These are phyloP conservation scores for Colletotrichum zoysiae DNA, from an alignment of 2,329 filamentous ascomycete genomes.

Conservation along the genomic window DNA sequence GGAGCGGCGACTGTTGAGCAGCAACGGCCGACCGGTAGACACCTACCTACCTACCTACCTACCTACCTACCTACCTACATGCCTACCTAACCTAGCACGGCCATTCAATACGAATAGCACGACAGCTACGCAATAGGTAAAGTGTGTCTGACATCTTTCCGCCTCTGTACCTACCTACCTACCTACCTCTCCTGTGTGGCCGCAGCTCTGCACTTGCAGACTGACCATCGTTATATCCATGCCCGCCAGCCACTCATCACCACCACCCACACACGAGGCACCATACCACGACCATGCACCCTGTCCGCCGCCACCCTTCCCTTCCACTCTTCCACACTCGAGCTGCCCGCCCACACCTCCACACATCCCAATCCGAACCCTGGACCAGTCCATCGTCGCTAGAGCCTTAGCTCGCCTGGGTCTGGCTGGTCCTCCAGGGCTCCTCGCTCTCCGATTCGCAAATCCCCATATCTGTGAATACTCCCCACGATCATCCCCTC, in stretches of 20 bases:
- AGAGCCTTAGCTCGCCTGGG: slow-evolving; percentile 24
- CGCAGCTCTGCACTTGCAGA: neutral
- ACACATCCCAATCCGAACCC: slow-evolving; percentile 15
- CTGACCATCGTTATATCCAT: too few relatives aligned
- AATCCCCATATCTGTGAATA: slow-evolving; percentile 36
- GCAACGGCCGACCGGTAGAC: neutral
- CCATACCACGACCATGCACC: slow-evolving; percentile 1
- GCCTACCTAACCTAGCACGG: neutral
- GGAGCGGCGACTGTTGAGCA: slow-evolving; percentile 7
- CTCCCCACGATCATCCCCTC: slow-evolving; percentile 39
- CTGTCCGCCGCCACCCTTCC: neutral
- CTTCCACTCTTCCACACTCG: neutral
- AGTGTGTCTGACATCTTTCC: neutral
- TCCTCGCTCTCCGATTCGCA: slow-evolving; percentile 34
- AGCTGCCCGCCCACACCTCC: slow-evolving; percentile 10
- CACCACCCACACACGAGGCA: too few relatives aligned
- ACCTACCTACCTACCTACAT: neutral
- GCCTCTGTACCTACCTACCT: neutral
- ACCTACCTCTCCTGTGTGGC: neutral
- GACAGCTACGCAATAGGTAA: too few relatives aligned
- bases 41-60: neutral
- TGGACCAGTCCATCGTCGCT: slow-evolving; percentile 19
- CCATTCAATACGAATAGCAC: neutral
- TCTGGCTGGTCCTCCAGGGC: slow-evolving; percentile 10
- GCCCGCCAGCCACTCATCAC: too few relatives aligned